Conservation (phyloP, 345 rosid species). For the Lumnitzera racemosa region DNA sequence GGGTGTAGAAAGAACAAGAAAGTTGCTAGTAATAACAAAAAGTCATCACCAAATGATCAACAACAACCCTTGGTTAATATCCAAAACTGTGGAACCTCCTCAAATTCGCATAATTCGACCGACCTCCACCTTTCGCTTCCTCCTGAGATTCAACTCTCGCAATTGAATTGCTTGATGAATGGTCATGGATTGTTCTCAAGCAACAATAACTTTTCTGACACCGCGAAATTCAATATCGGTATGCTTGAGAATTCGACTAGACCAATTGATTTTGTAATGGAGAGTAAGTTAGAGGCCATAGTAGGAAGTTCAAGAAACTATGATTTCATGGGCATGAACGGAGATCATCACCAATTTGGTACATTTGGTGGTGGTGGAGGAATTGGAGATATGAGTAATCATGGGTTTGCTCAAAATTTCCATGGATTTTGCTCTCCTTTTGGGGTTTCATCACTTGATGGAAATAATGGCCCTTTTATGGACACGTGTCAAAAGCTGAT, state of each 20-base stretch:
- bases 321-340: slow-evolving; percentile 37
- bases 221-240: not conserved
- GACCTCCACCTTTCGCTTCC: slow-evolving; percentile 55
- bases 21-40: slow-evolving; percentile 20
- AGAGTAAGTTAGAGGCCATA: slow-evolving; percentile 9
- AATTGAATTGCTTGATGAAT: slow-evolving; percentile 28
- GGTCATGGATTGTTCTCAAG: slow-evolving; percentile 10
- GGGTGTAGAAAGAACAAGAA: slow-evolving; percentile 93
- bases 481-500: slow-evolving; percentile 53
- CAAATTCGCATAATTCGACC: slow-evolving; percentile 18
- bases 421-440: slow-evolving; percentile 36
- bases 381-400: slow-evolving; percentile 11
- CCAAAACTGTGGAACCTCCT: slow-evolving; percentile 24
- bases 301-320: slow-evolving; percentile 39
- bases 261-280: slow-evolving; percentile 18
- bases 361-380: not conserved
- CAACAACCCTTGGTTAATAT: slow-evolving; percentile 15
- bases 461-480: slow-evolving; percentile 30
- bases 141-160: slow-evolving; percentile 42
- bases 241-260: slow-evolving; percentile 1
- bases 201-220: slow-evolving; percentile 2
- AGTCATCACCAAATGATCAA: slow-evolving; percentile 23
- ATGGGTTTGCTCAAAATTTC: slow-evolving; percentile 21
- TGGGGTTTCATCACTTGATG: slow-evolving; percentile 24
- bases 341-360: slow-evolving; percentile 3